Conservation (phyloP, 257 asterid species). For the Solanum commersonii region DNA sequence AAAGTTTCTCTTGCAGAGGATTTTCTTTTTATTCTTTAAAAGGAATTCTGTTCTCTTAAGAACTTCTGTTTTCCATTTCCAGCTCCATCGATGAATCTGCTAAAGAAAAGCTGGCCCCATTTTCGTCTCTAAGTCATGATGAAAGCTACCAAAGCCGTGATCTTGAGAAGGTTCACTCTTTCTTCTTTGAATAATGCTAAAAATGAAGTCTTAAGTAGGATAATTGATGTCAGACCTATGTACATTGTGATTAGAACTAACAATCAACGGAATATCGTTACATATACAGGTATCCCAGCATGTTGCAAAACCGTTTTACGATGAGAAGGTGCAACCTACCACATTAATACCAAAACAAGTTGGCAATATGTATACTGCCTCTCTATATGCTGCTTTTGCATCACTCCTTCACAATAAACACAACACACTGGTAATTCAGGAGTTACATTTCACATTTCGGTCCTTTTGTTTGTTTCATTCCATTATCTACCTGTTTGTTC, state of each 20-base stretch:
- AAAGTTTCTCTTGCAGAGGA: not conserved
- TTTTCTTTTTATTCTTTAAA: not conserved
- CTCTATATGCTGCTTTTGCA: conserved; percentile 92
- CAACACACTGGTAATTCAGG: conserved; percentile 53
- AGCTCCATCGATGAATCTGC: conserved; percentile 80
- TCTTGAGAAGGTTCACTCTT: conserved; percentile 74
- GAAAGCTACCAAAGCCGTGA: conserved; percentile 97
- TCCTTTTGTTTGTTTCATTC: not conserved
- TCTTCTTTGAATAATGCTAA: not conserved
- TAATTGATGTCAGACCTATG: not conserved
- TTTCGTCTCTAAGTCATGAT: conserved; percentile 56
- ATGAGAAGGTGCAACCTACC: conserved; percentile 76
- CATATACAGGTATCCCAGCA: conserved; percentile 69
- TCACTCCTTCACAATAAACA: conserved; percentile 78
- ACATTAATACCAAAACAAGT: conserved; percentile 94
- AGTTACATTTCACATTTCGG: not conserved
- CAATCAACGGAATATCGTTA: not conserved
- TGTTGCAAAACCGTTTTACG: conserved; percentile 82
- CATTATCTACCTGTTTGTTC: not conserved
- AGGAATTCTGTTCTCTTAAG: not conserved
- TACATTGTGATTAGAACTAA: not conserved
- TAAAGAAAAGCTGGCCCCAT: conserved; percentile 66
- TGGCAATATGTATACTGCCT: conserved; percentile 98
- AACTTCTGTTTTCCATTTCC: conserved; percentile 7
- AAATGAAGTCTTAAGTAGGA: not conserved